Conservation (phyloP, 1,284 basidiomycete genomes). For the Marasmius oreades region DNA sequence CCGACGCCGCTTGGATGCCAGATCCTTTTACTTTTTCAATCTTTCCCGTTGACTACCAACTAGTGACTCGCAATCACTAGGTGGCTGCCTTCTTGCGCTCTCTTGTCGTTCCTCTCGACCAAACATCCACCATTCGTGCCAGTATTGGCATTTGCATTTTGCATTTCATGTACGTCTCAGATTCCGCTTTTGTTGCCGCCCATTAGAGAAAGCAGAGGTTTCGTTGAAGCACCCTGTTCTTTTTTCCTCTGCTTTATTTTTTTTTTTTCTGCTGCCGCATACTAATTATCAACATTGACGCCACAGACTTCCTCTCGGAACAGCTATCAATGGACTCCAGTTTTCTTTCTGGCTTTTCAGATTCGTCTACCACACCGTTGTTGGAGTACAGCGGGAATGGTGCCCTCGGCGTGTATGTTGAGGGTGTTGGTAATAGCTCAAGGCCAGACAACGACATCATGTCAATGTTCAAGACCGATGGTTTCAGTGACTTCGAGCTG, state of each 20-base stretch:
- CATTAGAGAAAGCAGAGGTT: too few species aligned
- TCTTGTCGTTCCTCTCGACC: too few species aligned
- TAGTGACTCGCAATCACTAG: not conserved
- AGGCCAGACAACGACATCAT: conserved; percentile 11
- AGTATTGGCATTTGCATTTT: too few species aligned
- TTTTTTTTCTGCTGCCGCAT: not conserved
- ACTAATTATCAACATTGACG: too few species aligned
- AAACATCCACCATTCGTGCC: too few species aligned
- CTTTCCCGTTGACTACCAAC: not conserved
- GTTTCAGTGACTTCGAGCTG: conserved; percentile 40
- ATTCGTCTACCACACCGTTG: conserved; percentile 6
- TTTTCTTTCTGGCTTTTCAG: conserved; percentile 10
- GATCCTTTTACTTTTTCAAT: not conserved
- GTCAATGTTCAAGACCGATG: conserved; percentile 23
- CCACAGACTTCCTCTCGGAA: conserved; percentile 2
- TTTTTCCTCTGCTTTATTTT: too few species aligned
- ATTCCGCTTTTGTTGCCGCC: too few species aligned
- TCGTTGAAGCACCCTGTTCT: too few species aligned
- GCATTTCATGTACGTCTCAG: too few species aligned
- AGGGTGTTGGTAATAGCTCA: not conserved
- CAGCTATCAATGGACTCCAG: conserved; percentile 10
- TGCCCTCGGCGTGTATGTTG: not conserved
- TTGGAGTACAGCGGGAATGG: conserved; percentile 1
- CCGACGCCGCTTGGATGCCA: not conserved
- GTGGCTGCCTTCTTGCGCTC: not conserved